Base-by-base conservation (phyloP, 163 green algal genomes). In the Chloromonas sp. region DNA sequence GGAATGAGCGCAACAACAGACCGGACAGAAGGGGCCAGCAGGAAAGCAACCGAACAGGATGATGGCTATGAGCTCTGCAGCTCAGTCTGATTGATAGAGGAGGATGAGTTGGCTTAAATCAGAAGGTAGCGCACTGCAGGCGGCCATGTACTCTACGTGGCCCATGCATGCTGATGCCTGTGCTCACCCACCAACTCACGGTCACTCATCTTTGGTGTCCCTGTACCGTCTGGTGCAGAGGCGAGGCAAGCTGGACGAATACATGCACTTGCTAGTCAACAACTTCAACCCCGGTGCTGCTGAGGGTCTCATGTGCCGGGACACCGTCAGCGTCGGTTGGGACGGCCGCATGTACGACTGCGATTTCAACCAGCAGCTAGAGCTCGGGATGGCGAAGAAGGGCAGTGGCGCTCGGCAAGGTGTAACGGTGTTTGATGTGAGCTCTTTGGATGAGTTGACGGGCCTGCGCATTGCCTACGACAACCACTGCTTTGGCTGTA, bases 311-410 rank as follows among this genome's bases (percentile, higher is more conserved):
- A 98, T 98, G 95, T 98, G 95, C 89, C 76, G 92, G 13, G 87
- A 98, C 85, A 96, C 96, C 0, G 86, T 98, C 58, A 94, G 83
- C 77, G 94, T 98, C 1, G 86, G 92, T 2, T 99, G 94, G 94
- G 96, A 99, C 84, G 97, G 97, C 61, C 86, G 85, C 2, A 70
- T 98, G 15, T 99, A 95, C 82, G 97, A 99, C 90, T 99, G 97
- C 88, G 97, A 99, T 84, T 99, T 99, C 91, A 99, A 99, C 90
- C 97, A 99, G 94, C 97, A 99, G 91, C 91, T 99, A 60, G 95
- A 95, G 60, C 91, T 99, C 81, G 89, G 88, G n/a, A 86, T 98
- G 70, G 60, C 61, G 3, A 61, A n/a, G 5, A 14, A 15, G 81
- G 13, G 58, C 58, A 11, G 1, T 58, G 82, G 15, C 82, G 58